Conservation (phyloP, 495 filamentous ascomycete genomes). For the Chlorociboria aeruginascens region DNA sequence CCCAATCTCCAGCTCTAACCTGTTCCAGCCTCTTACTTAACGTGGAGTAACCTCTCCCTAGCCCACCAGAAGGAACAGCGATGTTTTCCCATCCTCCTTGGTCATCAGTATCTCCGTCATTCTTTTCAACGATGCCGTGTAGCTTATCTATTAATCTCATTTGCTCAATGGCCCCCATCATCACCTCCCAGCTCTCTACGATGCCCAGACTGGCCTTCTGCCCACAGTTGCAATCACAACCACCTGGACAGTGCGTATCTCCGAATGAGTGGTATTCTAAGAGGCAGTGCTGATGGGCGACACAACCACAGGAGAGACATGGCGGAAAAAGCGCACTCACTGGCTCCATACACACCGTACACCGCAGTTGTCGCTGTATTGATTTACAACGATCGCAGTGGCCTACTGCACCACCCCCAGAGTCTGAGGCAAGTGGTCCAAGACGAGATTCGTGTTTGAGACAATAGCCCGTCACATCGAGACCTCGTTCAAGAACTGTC, state of each 20-base stretch:
- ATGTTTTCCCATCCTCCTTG: conserved; percentile 12
- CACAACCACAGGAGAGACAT: conserved; percentile 51
- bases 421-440: conserved; percentile 27
- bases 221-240: conserved; percentile 29
- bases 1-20: conserved; percentile 18
- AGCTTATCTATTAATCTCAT: conserved; percentile 12
- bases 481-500: conserved; percentile 29
- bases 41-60: conserved; percentile 12
- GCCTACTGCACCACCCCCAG: conserved; percentile 35
- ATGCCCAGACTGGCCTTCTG: conserved; percentile 13
- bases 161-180: conserved; percentile 18
- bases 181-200: conserved; percentile 21
- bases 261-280: conserved; percentile 36
- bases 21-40: conserved; percentile 15
- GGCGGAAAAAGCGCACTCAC: conserved; percentile 43
- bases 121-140: not conserved
- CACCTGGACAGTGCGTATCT: conserved; percentile 30
- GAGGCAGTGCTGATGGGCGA: conserved; percentile 42
- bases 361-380: conserved; percentile 40
- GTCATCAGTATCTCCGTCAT: conserved; percentile 14
- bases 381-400: conserved; percentile 40
- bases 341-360: conserved; percentile 47
- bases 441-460: conserved; percentile 42
- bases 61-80: not conserved
- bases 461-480: conserved; percentile 49